Base-by-base conservation (phyloP, 2,329 filamentous ascomycete genomes). In the Venturia nashicola region DNA sequence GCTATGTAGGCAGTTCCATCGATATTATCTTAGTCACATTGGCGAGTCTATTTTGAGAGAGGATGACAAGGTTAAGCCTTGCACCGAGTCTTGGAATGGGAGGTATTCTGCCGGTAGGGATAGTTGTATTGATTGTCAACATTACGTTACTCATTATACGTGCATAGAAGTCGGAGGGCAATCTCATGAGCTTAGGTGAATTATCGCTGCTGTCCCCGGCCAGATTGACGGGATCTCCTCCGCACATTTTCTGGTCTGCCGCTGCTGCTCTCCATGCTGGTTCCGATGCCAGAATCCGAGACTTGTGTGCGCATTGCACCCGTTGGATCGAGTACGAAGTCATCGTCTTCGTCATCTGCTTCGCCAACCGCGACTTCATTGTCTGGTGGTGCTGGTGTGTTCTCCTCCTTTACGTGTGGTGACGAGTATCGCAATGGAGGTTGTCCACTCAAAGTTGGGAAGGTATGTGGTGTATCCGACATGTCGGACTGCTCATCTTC, bases 401-500 rank as follows among this genome's bases (percentile, higher is more conserved):
- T 72, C 62, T 73, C 69, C 59, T 73, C 74, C 61, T 78, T 48
- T 51, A 63, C 61, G 12, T 42, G 40, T 23, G 66, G 64, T 27
- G 67, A 73, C 1, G 67, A 66, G 63, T 76, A 77, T 2, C 71
- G 74, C 14, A 82, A 69, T 1, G 76, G 75, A 34, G 72, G 70
- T 48, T 80, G 79, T 0, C 72, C 71, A 0, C 72, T 72, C n/a
- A 79, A 71, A 2, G 78, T 78, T 2, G 80, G 79, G 62, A 81
- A 82, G 0, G 74, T 78, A 42, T 78, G 75, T 20, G 76, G 75
- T 0, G 79, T 79, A 44, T 81, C 79, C 9, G 78, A 80, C 14
- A 80, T 67, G 11, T 51, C 44, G 51, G 59, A 44, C 55, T 61
- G 43, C 0, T 67, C 69, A 1, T 70, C 70, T 3, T 68, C 68